These are phyloP conservation scores for Nannochloris sp. DNA, from an alignment of 139 green algal species.

Conservation along the genomic window DNA sequence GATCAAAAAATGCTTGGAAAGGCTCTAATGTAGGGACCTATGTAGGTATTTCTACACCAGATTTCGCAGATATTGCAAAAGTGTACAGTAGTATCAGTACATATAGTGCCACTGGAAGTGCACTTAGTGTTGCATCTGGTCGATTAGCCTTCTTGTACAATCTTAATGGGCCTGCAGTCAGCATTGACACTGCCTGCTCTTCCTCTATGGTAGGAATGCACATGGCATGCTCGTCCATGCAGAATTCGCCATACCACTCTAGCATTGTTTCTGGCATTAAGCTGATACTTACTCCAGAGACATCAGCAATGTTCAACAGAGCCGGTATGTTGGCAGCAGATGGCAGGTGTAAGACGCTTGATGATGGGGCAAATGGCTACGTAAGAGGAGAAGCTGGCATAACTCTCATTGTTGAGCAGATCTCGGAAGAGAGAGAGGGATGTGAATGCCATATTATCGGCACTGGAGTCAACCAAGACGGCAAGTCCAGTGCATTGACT, in stretches of 20 bases:
- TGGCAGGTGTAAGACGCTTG: constrained; percentile 66
- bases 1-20: neutral
- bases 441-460: neutral
- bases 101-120: constrained; percentile 20
- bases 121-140: constrained; percentile 44
- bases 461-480: constrained; percentile 71
- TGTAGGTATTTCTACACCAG: constrained; percentile 36
- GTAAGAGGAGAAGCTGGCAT: constrained; percentile 49
- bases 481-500: constrained; percentile 65
- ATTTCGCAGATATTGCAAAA: constrained; percentile 29
- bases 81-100: constrained; percentile 11
- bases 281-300: constrained; percentile 49
- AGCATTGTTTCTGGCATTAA: constrained; percentile 55
- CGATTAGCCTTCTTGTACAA: constrained; percentile 39
- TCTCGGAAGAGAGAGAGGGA: neutral
- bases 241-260: constrained; percentile 5
- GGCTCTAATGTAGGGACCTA: constrained; percentile 22
- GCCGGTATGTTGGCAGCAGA: constrained; percentile 60
- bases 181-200: constrained; percentile 51
- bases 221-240: constrained; percentile 35
- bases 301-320: constrained; percentile 28
- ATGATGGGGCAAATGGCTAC: constrained; percentile 61
- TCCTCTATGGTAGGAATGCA: constrained; percentile 65
- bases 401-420: constrained; percentile 14
- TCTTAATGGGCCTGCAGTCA: constrained; percentile 25